These are phyloP conservation scores for Lactifluus hygrophoroides DNA, from an alignment of 768 basidiomycete genomes.

Conservation along the genomic window DNA sequence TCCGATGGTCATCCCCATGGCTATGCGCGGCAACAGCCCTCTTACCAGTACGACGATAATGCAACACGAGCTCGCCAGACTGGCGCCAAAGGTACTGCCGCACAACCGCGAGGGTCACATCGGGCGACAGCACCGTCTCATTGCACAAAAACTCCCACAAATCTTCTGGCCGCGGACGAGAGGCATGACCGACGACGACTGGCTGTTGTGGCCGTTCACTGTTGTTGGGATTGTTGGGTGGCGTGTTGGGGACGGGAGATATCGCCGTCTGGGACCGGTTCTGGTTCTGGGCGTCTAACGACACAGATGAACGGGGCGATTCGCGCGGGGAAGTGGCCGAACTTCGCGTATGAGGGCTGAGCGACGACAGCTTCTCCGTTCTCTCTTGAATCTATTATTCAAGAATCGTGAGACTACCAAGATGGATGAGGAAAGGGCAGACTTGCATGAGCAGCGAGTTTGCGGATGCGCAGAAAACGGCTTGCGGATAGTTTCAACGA, in stretches of 20 bases:
- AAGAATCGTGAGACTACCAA: not conserved
- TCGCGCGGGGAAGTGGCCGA: slow-evolving; percentile 14
- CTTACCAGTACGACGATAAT: slow-evolving; percentile 46
- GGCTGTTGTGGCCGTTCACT: not conserved
- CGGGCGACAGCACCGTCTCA: slow-evolving; percentile 69
- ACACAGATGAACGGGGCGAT: slow-evolving; percentile 31
- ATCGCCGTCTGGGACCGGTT: slow-evolving; percentile 15
- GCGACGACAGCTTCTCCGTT: slow-evolving; percentile 45
- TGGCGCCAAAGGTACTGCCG: slow-evolving; percentile 87
- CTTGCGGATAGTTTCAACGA: slow-evolving; percentile 87
- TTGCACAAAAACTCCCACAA: slow-evolving; percentile 85
- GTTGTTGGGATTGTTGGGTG: slow-evolving; percentile 25
- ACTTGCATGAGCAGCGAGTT: slow-evolving; percentile 73
- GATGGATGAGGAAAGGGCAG: not conserved
- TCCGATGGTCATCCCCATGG: not conserved
- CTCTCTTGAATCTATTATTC: slow-evolving; percentile 71
- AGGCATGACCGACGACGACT: not conserved
- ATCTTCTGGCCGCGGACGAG: slow-evolving; percentile 41
- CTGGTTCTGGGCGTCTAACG: slow-evolving; percentile 27
- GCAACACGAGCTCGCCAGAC: slow-evolving; percentile 60
- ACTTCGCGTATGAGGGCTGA: slow-evolving; percentile 21
- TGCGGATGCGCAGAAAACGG: slow-evolving; percentile 75
- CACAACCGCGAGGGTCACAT: slow-evolving; percentile 86
- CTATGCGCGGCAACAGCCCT: not conserved
- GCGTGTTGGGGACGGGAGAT: not conserved